Evolutionary conservation across 331 rosid genomes (phyloP).

Genomic region (Spiraea crenata): DNA sequence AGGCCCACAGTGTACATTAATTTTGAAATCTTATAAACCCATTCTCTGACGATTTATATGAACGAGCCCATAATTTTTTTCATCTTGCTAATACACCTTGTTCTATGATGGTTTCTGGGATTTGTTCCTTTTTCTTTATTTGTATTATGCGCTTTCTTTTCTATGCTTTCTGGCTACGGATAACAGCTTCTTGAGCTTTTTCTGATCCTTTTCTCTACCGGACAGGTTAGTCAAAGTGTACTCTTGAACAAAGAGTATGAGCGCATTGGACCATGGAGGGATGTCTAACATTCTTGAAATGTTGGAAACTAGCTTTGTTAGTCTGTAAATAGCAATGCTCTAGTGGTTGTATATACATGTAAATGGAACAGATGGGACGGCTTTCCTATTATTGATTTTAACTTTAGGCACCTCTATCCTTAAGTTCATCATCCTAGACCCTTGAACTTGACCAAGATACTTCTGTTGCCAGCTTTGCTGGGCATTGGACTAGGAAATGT

Average conservation of each 20-base stretch:
- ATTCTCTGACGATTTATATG: too few species aligned
- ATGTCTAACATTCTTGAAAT: conserved; percentile 1
- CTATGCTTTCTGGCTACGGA: not conserved
- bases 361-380: not conserved
- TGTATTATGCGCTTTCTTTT: not conserved
- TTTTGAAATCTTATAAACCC: too few species aligned
- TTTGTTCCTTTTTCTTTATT: not conserved
- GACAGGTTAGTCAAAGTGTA: conserved; percentile 33
- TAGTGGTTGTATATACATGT: conserved; percentile 24
- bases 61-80: too few species aligned
- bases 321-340: conserved; percentile 15
- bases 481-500: not conserved
- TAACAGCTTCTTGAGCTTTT: not conserved
- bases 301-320: conserved; percentile 10
- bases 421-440: not conserved
- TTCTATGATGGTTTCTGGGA: not conserved
- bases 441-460: conserved; percentile 2
- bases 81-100: too few species aligned
- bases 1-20: not conserved
- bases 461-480: not conserved
- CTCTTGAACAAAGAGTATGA: conserved; percentile 1
- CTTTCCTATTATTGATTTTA: not conserved
- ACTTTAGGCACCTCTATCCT: not conserved
- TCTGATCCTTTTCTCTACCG: not conserved
- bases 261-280: conserved; percentile 9